phyloP scores from a whole-genome alignment of 2,329 filamentous ascomycete genomes.

The Clathrospora elynae region DNA sequence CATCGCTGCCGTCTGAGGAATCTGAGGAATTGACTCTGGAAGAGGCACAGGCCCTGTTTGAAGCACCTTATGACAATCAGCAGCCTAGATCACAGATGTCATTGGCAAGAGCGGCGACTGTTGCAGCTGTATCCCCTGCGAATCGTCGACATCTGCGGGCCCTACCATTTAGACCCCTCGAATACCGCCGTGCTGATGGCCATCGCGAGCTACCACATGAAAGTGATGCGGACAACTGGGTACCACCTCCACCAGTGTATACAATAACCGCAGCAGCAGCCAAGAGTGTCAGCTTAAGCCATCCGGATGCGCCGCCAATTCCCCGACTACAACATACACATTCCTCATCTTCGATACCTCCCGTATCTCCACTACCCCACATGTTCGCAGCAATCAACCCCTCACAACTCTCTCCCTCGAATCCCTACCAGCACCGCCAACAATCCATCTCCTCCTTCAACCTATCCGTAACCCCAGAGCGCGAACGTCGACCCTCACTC shows the following conservation, averaged over 20 bases:
- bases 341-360: slow-evolving; percentile 22
- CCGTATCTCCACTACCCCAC: slow-evolving; percentile 34
- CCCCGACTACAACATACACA: slow-evolving; percentile 11
- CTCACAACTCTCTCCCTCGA: slow-evolving; percentile 21
- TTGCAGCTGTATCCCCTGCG: slow-evolving; percentile 69
- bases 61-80: slow-evolving; percentile 49
- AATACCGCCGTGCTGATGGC: slow-evolving; percentile 72
- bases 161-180: slow-evolving; percentile 60
- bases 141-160: slow-evolving; percentile 69
- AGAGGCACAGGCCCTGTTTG: slow-evolving; percentile 46
- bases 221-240: slow-evolving; percentile 87
- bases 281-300: slow-evolving; percentile 46
- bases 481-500: slow-evolving; percentile 33
- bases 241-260: slow-evolving; percentile 82
- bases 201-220: slow-evolving; percentile 78
- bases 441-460: slow-evolving; percentile 35
- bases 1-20: slow-evolving; percentile 32
- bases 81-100: slow-evolving; percentile 49
- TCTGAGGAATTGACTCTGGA: slow-evolving; percentile 41
- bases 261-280: slow-evolving; percentile 61
- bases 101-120: slow-evolving; percentile 51
- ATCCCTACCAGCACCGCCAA: slow-evolving; percentile 27
- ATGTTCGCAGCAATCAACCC: slow-evolving; percentile 30
- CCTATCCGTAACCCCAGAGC: slow-evolving; percentile 22
- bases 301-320: slow-evolving; percentile 40